These are phyloP conservation scores for Decorospora gaudefroyi DNA, from an alignment of 2,329 filamentous ascomycete genomes.

Conservation along the genomic window DNA sequence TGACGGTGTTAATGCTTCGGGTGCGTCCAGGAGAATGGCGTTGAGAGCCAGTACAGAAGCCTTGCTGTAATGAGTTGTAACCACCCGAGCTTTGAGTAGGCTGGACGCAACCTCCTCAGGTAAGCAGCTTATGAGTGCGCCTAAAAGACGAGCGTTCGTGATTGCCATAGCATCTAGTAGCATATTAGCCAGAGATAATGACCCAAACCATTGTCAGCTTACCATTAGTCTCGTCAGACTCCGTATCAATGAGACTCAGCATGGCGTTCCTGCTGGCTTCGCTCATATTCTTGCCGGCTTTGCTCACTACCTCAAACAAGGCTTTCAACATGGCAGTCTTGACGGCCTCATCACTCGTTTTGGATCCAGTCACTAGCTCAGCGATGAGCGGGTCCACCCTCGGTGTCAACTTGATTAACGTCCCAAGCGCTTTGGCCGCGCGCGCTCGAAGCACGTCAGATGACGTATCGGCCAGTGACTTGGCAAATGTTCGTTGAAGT, in stretches of 20 bases:
- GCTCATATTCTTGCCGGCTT: slow-evolving; percentile 92
- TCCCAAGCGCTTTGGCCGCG: slow-evolving; percentile 91
- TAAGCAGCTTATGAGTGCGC: slow-evolving; percentile 85
- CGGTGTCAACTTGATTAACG: slow-evolving; percentile 91
- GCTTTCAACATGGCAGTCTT: slow-evolving; percentile 96
- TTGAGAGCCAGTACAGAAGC: slow-evolving; percentile 86
- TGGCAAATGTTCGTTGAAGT: slow-evolving; percentile 93
- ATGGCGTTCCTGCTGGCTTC: slow-evolving; percentile 87
- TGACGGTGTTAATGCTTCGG: slow-evolving; percentile 68
- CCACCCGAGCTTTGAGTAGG: slow-evolving; percentile 71
- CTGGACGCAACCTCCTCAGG: slow-evolving; percentile 68
- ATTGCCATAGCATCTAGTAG: slow-evolving; percentile 71
- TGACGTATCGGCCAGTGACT: slow-evolving; percentile 88
- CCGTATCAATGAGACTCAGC: slow-evolving; percentile 83
- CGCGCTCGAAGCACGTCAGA: slow-evolving; percentile 86
- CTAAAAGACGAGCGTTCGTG: slow-evolving; percentile 87
- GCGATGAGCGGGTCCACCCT: slow-evolving; percentile 91
- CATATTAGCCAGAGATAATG: slow-evolving; percentile 13
- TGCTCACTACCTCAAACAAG: slow-evolving; percentile 92
- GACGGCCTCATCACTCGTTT: slow-evolving; percentile 84
- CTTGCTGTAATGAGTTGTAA: slow-evolving; percentile 74
- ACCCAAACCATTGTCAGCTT: slow-evolving; percentile 26
- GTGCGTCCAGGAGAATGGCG: slow-evolving; percentile 80
- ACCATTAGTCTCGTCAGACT: slow-evolving; percentile 73
- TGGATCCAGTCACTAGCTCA: slow-evolving; percentile 93